A percentile compares a stretch with the other conserved stretches of the same genome.
Evolutionary conservation across 148 eudicot species (phyloP).

Genomic region (Linanthus parryae): DNA sequence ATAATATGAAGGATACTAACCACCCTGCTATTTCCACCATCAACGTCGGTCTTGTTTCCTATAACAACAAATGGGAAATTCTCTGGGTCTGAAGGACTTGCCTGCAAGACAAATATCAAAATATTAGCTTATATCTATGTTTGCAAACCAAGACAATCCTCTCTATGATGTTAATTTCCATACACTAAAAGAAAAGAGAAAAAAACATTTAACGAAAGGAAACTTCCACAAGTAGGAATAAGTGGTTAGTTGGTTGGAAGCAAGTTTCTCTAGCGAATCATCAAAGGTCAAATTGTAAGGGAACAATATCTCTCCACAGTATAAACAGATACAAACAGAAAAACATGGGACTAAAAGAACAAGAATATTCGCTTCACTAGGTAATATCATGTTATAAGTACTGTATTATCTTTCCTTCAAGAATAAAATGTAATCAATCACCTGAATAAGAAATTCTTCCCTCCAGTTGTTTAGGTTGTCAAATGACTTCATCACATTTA

Average conservation of each 20-base stretch:
- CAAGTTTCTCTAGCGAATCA: too few species aligned
- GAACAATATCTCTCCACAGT: neutral
- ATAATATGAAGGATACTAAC: constrained; percentile 27
- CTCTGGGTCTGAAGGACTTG: constrained; percentile 93
- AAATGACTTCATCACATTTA: constrained; percentile 88
- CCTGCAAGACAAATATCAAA: constrained; percentile 56
- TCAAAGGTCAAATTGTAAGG: too few species aligned
- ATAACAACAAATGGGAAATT: constrained; percentile 96
- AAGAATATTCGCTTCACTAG: neutral
- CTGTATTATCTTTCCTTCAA: neutral
- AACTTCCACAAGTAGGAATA: too few species aligned
- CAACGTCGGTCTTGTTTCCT: constrained; percentile 86
- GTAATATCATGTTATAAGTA: neutral
- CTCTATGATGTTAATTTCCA: too few species aligned
- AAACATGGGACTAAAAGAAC: neutral
- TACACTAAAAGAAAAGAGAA: too few species aligned
- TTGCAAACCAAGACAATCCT: too few species aligned
- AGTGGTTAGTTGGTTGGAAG: too few species aligned
- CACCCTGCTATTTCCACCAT: constrained; percentile 91
- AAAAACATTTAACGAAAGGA: too few species aligned
- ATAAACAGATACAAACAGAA: neutral
- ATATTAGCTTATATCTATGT: neutral
- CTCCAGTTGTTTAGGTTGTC: constrained; percentile 85
- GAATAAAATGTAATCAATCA: constrained; percentile 6
- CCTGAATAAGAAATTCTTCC: constrained; percentile 96